Evolutionary conservation across 2,329 filamentous ascomycete genomes (phyloP).

Genomic region (Cryphonectria japonica): DNA sequence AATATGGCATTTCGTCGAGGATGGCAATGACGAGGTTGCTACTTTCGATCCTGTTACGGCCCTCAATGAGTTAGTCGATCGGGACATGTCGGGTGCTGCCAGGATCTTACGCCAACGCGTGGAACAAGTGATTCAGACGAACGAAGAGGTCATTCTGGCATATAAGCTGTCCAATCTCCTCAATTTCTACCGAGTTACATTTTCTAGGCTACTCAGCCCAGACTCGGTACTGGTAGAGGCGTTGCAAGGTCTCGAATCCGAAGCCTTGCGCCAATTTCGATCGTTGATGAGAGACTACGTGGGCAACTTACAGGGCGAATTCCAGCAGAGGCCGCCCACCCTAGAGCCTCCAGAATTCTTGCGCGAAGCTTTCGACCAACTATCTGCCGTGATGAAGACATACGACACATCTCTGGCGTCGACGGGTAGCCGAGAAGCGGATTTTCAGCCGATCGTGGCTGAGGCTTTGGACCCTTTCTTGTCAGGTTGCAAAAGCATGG

Average conservation of each 20-base stretch:
- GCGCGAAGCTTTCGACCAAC: constrained; percentile 75
- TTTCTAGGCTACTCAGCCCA: constrained; percentile 74
- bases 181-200: constrained; percentile 86
- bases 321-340: constrained; percentile 71
- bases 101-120: constrained; percentile 86
- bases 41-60: constrained; percentile 81
- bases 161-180: constrained; percentile 91
- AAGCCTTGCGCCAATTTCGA: constrained; percentile 81
- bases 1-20: constrained; percentile 74
- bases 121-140: constrained; percentile 89
- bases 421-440: constrained; percentile 61
- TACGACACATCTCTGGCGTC: constrained; percentile 80
- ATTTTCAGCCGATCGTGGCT: constrained; percentile 74
- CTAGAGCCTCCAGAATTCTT: constrained; percentile 81
- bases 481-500: constrained; percentile 71
- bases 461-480: constrained; percentile 89
- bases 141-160: constrained; percentile 84
- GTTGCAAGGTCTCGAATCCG: constrained; percentile 70
- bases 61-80: constrained; percentile 83
- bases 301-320: constrained; percentile 72
- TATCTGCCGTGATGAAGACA: constrained; percentile 80
- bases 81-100: constrained; percentile 79
- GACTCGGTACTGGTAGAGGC: constrained; percentile 72
- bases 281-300: constrained; percentile 80
- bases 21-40: constrained; percentile 51